A percentile compares a stretch with the other conserved stretches of the same genome.
These are phyloP conservation scores for Elaeis guineensis DNA, from an alignment of 176 grass and related monocot species.

Conservation along the genomic window DNA sequence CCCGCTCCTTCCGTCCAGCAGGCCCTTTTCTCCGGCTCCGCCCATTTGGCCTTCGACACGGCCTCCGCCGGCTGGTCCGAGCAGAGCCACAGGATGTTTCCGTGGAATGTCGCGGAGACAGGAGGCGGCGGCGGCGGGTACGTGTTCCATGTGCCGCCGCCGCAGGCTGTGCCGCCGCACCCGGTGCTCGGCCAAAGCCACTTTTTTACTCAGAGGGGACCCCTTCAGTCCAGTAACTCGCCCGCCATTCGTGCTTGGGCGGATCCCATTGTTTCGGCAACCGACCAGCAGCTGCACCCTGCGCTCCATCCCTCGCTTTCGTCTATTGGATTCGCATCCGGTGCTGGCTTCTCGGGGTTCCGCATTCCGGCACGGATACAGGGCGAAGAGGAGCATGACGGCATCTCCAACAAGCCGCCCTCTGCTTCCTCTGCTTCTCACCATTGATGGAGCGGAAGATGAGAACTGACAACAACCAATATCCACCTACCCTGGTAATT, in stretches of 20 bases:
- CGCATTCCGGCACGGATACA: conserved; percentile 78
- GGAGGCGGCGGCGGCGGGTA: conserved; percentile 32
- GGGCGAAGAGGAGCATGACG: conserved; percentile 83
- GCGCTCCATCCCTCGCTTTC: conserved; percentile 38
- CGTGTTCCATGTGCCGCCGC: conserved; percentile 60
- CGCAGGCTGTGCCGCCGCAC: conserved; percentile 56
- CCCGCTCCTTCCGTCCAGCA: conserved; percentile 31
- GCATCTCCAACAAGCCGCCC: conserved; percentile 62
- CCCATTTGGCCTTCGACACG: conserved; percentile 42
- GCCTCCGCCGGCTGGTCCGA: conserved; percentile 57
- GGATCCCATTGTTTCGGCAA: conserved; percentile 38
- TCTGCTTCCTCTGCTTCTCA: conserved; percentile 48
- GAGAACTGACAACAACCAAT: conserved; percentile 21
- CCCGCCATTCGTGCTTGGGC: conserved; percentile 78
- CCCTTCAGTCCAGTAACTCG: conserved; percentile 99
- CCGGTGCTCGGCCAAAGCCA: conserved; percentile 51
- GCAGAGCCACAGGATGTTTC: conserved; percentile 49
- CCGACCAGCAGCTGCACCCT: conserved; percentile 48
- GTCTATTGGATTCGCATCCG: conserved; percentile 51
- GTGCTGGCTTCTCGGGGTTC: conserved; percentile 65
- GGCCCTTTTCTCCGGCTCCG: conserved; percentile 32
- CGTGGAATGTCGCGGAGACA: conserved; percentile 60
- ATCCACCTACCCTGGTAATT: too few species aligned
- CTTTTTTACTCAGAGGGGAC: conserved; percentile 87
- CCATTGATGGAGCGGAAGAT: conserved; percentile 53